Base-by-base conservation (phyloP, 345 rosid species). In the Balakata baccata region DNA sequence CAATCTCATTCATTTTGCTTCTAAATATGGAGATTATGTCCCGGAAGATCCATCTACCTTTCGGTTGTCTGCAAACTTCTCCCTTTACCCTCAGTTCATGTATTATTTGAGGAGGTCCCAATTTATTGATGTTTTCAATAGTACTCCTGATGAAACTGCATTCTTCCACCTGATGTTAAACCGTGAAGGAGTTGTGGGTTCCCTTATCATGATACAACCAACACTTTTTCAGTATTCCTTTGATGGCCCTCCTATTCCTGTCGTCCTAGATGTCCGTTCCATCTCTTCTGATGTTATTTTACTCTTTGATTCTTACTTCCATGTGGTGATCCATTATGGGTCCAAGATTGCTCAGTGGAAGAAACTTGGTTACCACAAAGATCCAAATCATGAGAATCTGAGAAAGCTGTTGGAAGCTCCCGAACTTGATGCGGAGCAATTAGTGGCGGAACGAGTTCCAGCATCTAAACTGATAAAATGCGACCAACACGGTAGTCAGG, bases 1-100 rank as follows among this genome's bases (percentile, higher is more conserved):
- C 56, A 85, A 86, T 37, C 96, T 95, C 20, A 84, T 95, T 72
- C 64, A 56, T 64, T 95, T 95, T 56, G 84, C 96, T 79, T 83
- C 99, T 52, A 87, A 89, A 74, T 92, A 90, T 18, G 99, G 99
- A 43, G 99, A 95, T 81, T 95, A 91, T 60, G 79, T 91, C 14
- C 87, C 74, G 72, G 99, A 95, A 86, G 96, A 89, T 83, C 93
- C 98, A n/a, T 89, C 94, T 25, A 89, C 99, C 61, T 95, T 91
- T 79, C 87, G 96, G 69, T 76, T 95, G 64, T 86, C 98, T 45
- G 82, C 98, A 1, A 92, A 88, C 81, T 92, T 95, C 84, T 91
- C 99, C 13, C 91, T 95, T 46, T 95, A 85, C 50, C 99, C 99
- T 5, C 99, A 92, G 85, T 95, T 95, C 84, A 92, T 95, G 98